phyloP scores from a whole-genome alignment of 306 rosid genomes.

The Glycine tomentella region DNA sequence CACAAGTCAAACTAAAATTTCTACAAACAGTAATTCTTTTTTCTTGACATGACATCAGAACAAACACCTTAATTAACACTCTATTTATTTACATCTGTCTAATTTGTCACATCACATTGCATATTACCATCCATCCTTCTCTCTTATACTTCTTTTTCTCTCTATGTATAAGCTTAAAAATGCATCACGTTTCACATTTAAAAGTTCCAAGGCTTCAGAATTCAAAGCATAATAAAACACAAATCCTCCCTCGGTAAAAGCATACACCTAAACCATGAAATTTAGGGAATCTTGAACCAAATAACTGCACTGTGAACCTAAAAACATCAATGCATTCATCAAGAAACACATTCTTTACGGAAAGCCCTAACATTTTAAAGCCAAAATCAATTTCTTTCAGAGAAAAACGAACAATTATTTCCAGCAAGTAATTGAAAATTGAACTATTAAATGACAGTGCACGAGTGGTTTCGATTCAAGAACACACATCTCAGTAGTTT shows the following conservation, averaged over 20 bases:
- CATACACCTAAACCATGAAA: neutral
- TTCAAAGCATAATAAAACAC: no score
- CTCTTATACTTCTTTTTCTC: no score
- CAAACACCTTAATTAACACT: neutral
- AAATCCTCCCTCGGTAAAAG: neutral
- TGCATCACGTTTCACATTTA: no score
- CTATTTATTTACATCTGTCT: neutral
- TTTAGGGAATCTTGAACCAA: neutral
- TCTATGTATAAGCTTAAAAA: no score
- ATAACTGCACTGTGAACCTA: neutral
- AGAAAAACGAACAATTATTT: neutral
- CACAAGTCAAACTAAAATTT: neutral
- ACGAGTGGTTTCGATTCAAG: neutral
- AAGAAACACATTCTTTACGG: neutral
- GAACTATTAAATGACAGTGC: neutral
- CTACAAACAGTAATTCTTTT: neutral
- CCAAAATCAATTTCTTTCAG: neutral
- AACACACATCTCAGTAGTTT: neutral
- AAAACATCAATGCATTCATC: neutral
- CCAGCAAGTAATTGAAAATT: neutral
- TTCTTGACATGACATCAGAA: neutral
- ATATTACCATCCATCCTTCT: no score
- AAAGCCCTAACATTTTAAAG: no score
- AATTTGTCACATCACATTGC: no score
- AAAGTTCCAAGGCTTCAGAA: no score